These are phyloP conservation scores for Trichosporon ovoides DNA, from an alignment of 1,284 basidiomycete genomes.

Conservation along the genomic window DNA sequence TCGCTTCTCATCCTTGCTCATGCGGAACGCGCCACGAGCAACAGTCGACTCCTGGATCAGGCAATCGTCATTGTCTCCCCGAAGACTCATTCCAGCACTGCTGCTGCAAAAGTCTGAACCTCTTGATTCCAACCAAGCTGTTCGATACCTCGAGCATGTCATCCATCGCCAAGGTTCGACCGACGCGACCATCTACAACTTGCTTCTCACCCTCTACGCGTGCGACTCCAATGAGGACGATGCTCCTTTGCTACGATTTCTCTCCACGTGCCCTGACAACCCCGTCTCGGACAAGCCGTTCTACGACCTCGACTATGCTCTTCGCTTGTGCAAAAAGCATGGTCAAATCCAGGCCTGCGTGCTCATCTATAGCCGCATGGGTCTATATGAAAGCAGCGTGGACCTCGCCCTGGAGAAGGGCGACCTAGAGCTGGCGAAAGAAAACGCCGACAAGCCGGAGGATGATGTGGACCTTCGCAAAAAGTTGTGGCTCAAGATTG, in stretches of 20 bases:
- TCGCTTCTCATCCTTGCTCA: slow-evolving; percentile 79
- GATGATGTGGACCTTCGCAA: slow-evolving; percentile 81
- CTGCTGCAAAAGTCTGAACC: slow-evolving; percentile 61
- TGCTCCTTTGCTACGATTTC: slow-evolving; percentile 73
- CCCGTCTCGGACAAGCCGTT: slow-evolving; percentile 80
- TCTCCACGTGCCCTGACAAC: slow-evolving; percentile 75
- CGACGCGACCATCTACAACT: slow-evolving; percentile 85
- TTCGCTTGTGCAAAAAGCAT: slow-evolving; percentile 80
- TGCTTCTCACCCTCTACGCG: slow-evolving; percentile 81
- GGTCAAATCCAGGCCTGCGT: slow-evolving; percentile 85
- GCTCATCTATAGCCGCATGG: slow-evolving; percentile 97
- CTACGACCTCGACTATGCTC: slow-evolving; percentile 94
- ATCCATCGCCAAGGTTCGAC: slow-evolving; percentile 67
- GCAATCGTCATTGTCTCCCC: slow-evolving; percentile 69
- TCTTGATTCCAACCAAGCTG: slow-evolving; percentile 64
- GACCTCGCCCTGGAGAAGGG: slow-evolving; percentile 90
- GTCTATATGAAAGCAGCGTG: slow-evolving; percentile 90
- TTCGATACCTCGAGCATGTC: slow-evolving; percentile 79
- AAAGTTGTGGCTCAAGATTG: slow-evolving; percentile 97
- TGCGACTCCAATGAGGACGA: slow-evolving; percentile 59
- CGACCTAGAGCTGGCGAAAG: slow-evolving; percentile 85
- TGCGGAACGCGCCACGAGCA: slow-evolving; percentile 77
- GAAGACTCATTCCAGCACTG: slow-evolving; percentile 82
- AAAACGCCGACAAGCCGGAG: slow-evolving; percentile 87
- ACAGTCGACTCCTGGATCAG: slow-evolving; percentile 90